A percentile compares a stretch with the other conserved stretches of the same genome.
Conservation (phyloP, 768 basidiomycete species). For the Lanmaoa rubissima region DNA sequence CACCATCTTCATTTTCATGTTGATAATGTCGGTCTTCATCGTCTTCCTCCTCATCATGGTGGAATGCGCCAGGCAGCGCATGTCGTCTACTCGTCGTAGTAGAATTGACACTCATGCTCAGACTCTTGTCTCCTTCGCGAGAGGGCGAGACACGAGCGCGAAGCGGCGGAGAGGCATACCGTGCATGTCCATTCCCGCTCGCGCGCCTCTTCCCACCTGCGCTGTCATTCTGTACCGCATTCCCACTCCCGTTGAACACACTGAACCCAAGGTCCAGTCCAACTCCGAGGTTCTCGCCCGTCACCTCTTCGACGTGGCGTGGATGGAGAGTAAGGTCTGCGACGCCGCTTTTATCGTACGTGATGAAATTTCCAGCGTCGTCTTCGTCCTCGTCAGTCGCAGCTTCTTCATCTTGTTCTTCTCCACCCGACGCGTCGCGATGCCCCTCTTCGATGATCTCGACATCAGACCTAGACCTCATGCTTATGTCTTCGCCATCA, state of each 20-base stretch:
- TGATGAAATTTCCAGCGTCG: slow-evolving; percentile 18
- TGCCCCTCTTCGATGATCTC: slow-evolving; percentile 12
- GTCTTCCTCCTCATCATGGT: slow-evolving; percentile 39
- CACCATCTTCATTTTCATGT: slow-evolving; percentile 26
- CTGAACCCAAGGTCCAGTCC: slow-evolving; percentile 19
- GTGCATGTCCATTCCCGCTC: neutral
- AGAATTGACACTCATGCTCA: slow-evolving; percentile 10
- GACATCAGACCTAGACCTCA: slow-evolving; percentile 19
- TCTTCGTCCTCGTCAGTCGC: slow-evolving; percentile 14
- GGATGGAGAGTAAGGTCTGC: slow-evolving; percentile 20
- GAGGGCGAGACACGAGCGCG: slow-evolving; percentile 4
- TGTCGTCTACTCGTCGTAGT: slow-evolving; percentile 24
- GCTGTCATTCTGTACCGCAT: neutral
- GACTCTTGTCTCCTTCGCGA: slow-evolving; percentile 14
- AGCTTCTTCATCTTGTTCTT: slow-evolving; percentile 4
- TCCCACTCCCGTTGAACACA: slow-evolving; percentile 17
- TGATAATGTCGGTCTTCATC: slow-evolving; percentile 14
- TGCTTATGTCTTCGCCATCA: slow-evolving; percentile 20
- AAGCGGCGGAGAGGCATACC: slow-evolving; percentile 8
- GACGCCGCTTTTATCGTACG: slow-evolving; percentile 13
- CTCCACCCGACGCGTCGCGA: neutral
- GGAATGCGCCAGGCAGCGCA: slow-evolving; percentile 48
- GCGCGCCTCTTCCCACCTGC: neutral
- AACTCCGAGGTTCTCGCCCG: slow-evolving; percentile 3
- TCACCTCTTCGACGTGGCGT: slow-evolving; percentile 8